Conservation (phyloP, 768 basidiomycete species). For the Sarcodon sp. region DNA sequence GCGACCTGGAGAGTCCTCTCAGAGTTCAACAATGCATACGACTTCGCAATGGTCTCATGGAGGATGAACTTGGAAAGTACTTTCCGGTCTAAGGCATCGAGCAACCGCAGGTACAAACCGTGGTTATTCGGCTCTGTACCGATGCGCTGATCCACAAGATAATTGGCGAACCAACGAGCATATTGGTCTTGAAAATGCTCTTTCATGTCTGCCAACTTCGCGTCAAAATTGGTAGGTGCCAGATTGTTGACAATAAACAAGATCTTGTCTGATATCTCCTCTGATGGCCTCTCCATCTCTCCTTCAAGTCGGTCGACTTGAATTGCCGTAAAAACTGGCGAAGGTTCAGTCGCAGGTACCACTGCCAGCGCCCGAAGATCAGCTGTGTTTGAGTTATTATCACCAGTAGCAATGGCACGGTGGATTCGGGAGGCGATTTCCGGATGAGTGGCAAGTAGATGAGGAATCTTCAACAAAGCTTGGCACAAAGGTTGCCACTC, state of each 20-base stretch:
- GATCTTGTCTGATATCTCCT: slow-evolving; percentile 86
- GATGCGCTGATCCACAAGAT: slow-evolving; percentile 92
- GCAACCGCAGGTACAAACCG: slow-evolving; percentile 83
- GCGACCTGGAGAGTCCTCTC: slow-evolving; percentile 81
- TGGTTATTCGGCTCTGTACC: slow-evolving; percentile 97
- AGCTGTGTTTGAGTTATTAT: slow-evolving; percentile 23
- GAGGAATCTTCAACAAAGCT: slow-evolving; percentile 76
- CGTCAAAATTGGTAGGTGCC: slow-evolving; percentile 85
- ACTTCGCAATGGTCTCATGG: slow-evolving; percentile 91
- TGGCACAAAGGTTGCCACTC: slow-evolving; percentile 94
- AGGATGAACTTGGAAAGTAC: slow-evolving; percentile 63
- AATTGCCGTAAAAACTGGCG: slow-evolving; percentile 65
- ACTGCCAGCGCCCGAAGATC: slow-evolving; percentile 25
- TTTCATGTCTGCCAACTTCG: slow-evolving; percentile 78
- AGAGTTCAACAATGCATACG: slow-evolving; percentile 75
- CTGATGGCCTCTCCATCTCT: slow-evolving; percentile 57
- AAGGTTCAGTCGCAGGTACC: slow-evolving; percentile 25
- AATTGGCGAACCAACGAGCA: slow-evolving; percentile 94
- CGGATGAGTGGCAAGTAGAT: slow-evolving; percentile 75
- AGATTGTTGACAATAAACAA: slow-evolving; percentile 98
- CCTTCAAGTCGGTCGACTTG: slow-evolving; percentile 56
- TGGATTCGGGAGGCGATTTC: slow-evolving; percentile 65
- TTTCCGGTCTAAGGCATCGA: slow-evolving; percentile 69
- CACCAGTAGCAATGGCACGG: slow-evolving; percentile 48
- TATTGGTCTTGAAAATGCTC: slow-evolving; percentile 74